These are phyloP conservation scores for Fraxinus ornus DNA, from an alignment of 305 asterid genomes.

Conservation along the genomic window DNA sequence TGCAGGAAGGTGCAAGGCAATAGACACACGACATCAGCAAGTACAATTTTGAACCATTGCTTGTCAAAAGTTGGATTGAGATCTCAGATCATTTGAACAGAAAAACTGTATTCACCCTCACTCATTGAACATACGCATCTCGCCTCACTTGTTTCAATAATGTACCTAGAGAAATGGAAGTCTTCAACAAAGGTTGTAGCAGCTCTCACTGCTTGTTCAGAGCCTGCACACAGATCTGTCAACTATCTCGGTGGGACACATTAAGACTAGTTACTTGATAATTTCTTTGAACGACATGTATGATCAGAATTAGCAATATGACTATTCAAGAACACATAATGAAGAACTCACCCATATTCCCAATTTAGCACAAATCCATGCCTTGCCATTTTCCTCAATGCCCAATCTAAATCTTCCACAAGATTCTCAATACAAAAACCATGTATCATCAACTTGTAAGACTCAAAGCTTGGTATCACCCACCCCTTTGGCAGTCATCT, in stretches of 20 bases:
- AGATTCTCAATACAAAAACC: conserved; percentile 54
- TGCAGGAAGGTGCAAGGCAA: background rate
- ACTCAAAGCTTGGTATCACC: conserved; percentile 59
- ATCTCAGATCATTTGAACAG: background rate
- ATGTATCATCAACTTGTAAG: conserved; percentile 50
- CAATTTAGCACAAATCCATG: conserved; percentile 76
- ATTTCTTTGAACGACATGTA: conserved; percentile 17
- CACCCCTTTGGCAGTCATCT: conserved; percentile 40
- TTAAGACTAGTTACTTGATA: conserved; percentile 17
- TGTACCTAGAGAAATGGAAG: background rate
- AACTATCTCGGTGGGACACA: background rate
- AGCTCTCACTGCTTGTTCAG: background rate
- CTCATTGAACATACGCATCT: background rate
- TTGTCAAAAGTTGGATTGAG: background rate
- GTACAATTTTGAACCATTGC: background rate
- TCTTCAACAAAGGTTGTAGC: background rate
- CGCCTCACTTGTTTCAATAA: background rate
- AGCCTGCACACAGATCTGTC: no score
- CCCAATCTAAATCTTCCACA: conserved; percentile 67
- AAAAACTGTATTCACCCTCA: background rate
- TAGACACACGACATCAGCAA: background rate
- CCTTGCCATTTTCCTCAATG: conserved; percentile 52
- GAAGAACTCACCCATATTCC: conserved; percentile 68
- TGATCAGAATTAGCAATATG: background rate
- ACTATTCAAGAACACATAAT: conserved; percentile 34